phyloP scores from a whole-genome alignment of 2,329 filamentous ascomycete genomes.

The Mycosphaerella arachidis region DNA sequence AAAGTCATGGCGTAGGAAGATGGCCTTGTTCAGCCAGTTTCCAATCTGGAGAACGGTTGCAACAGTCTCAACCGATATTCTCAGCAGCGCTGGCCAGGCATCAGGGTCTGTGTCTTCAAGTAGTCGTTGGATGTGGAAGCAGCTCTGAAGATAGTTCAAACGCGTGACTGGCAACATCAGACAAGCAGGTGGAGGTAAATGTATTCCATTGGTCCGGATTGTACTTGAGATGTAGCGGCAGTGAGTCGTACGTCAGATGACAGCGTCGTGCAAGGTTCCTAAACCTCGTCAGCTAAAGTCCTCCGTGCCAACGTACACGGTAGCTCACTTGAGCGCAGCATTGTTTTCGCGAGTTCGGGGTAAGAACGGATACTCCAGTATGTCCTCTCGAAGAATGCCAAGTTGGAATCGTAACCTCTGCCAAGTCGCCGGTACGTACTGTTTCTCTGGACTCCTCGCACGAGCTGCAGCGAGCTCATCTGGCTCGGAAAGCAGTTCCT shows the following conservation, averaged over 20 bases:
- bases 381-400: slow-evolving; percentile 7
- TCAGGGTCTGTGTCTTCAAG: slow-evolving; percentile 8
- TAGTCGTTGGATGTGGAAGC: slow-evolving; percentile 19
- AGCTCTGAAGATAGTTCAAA: slow-evolving; percentile 17
- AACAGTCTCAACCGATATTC: slow-evolving; percentile 12
- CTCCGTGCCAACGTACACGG: too few species aligned
- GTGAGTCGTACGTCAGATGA: background rate
- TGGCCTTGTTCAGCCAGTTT: slow-evolving; percentile 10
- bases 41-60: slow-evolving; percentile 16
- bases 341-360: slow-evolving; percentile 1
- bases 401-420: slow-evolving; percentile 10
- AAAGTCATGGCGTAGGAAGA: slow-evolving; percentile 15
- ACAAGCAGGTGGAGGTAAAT: slow-evolving; percentile 7
- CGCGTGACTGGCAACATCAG: slow-evolving; percentile 16
- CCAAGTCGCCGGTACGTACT: slow-evolving; percentile 14
- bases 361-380: slow-evolving; percentile 5
- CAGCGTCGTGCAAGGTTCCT: slow-evolving; percentile 5
- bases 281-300: background rate
- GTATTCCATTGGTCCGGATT: slow-evolving; percentile 15
- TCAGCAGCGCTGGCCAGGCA: slow-evolving; percentile 3
- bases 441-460: slow-evolving; percentile 3
- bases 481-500: slow-evolving; percentile 3
- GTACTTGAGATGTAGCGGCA: slow-evolving; percentile 19
- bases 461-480: slow-evolving; percentile 2
- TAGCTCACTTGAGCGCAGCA: slow-evolving; percentile 6